phyloP scores from a whole-genome alignment of 108 stramenopile species.

The Fistulifera solaris region DNA sequence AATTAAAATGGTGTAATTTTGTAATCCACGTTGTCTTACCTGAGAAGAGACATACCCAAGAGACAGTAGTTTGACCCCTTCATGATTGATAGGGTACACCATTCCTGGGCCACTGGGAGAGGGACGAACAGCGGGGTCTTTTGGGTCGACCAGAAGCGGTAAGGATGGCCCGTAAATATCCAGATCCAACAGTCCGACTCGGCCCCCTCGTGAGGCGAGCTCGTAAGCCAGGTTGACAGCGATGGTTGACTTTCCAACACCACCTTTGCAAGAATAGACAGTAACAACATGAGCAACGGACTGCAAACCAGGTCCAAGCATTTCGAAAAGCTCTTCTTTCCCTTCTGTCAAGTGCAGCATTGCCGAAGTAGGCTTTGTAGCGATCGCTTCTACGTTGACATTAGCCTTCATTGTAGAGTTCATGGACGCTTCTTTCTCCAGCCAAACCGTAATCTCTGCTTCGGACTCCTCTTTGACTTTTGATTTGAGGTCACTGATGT shows the following conservation, averaged over 20 bases:
- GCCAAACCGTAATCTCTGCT: slow-evolving; percentile 21
- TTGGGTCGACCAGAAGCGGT: slow-evolving; percentile 71
- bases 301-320: slow-evolving; percentile 51
- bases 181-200: slow-evolving; percentile 94
- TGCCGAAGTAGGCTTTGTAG: slow-evolving; percentile 24
- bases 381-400: slow-evolving; percentile 22
- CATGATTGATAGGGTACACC: slow-evolving; percentile 78
- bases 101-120: slow-evolving; percentile 58
- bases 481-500: slow-evolving; percentile 31
- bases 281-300: slow-evolving; percentile 70
- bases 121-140: slow-evolving; percentile 60
- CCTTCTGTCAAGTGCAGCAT: slow-evolving; percentile 21
- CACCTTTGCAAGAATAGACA: slow-evolving; percentile 88
- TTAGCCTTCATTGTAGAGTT: slow-evolving; percentile 6
- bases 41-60: slow-evolving; percentile 75
- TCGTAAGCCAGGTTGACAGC: slow-evolving; percentile 97
- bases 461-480: slow-evolving; percentile 27
- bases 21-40: slow-evolving; percentile 9
- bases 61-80: slow-evolving; percentile 78
- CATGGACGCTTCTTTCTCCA: slow-evolving; percentile 13
- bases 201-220: slow-evolving; percentile 71
- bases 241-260: slow-evolving; percentile 98
- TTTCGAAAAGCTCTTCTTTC: slow-evolving; percentile 20
- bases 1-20: not conserved
- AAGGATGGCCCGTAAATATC: slow-evolving; percentile 96